Evolutionary conservation across 352 stramenopile genomes (phyloP), one percentile per base, ranked within the genome.

Genomic region (Peronosclerospora sorghi): DNA sequence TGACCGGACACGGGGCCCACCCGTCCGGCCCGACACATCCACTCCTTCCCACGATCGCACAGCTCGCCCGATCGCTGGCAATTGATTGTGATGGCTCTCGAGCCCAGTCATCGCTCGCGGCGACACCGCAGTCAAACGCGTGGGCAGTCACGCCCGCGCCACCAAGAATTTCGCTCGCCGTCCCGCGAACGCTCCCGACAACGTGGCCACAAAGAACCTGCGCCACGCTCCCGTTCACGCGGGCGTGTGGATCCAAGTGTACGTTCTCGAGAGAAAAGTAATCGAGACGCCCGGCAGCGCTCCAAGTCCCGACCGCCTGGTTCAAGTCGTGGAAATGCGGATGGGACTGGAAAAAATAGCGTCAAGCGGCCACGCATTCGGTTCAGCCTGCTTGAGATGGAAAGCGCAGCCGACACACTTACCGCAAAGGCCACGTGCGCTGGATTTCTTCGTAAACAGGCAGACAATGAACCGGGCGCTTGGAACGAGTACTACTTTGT

Each of bases 401-500:
- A 74, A 12, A 50, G 61, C 19, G 62, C 75, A 12, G 76, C 75
- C 10, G 29, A 54, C 20, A 38, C 59, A 2, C 23, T 87, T 1
- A 64, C 73, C 13, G 37, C 62, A 17, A 58, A 80, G 12, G 72
- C 58, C 9, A 78, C 68, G 35, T 74, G 62, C 45, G 71, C 56
- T 28, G 79, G 79, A 0, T 80, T 80, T 32, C 41, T 91, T 5
- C 58, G 62, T 29, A 87, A 89, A 44, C 75, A 91, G 43, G 79
- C 73, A 5, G 78, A 86, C 57, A 88, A 88, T 39, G 68, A 87
- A 27, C 69, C 72, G 0, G 78, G 78, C 5, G 58, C 64, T 4
- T 91, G 79, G 79, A 86, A 80, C 41, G 53, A 68, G 40, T 89
- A 89, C 59, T 92, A 69, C 47, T 89, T 92, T 51, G 73, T 77